Base-by-base conservation (phyloP, 192 early-diverging fungal species). In the Diversispora epigaea region DNA sequence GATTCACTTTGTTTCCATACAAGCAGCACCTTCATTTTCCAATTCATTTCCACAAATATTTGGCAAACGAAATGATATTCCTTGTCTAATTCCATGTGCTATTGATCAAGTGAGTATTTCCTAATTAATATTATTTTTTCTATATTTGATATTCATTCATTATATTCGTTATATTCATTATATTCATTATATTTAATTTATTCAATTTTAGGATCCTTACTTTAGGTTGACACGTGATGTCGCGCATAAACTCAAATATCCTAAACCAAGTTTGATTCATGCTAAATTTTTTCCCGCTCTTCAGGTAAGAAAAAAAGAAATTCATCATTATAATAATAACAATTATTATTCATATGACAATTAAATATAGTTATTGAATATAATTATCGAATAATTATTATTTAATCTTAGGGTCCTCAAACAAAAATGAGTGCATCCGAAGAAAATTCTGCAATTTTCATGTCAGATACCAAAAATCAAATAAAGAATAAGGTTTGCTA, bases 151-250 rank as follows among this genome's bases (percentile, higher is more conserved):
- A 32, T 32, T 32, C n/a, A 32, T 32, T 2, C 25, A 32, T 32
- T 32, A 2, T 32, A 32, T 32, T 32, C 25, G 2, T 32, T 32
- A 1, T 32, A 32, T 32, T 32, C 2, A 32, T 32, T 32, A 32
- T 32, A 32, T 32, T 32, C 0, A 32, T 1, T 32, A 32, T 32
- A 32, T 32, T 32, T 32, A 32, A 32, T 32, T 32, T 39, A 39
- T 39, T 32, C 52, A 0, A 25, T 8, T 25, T 50, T 56, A 77
- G 82, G 97, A 99, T 78, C 97, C 97, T 62, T 99, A 99, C 84
- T 99, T 99, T 89, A 89, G 97, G 7, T 83, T 99, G 57, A 97
- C 97, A 0, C 90, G 97, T 71, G 97, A 99, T 83, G 95, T 96
- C 6, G 91, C 95, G 15, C 87, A 86, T 70, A 90, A 86, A 61